Base-by-base conservation (phyloP, 371 early-diverging fungal species). In the Circinella minor region DNA sequence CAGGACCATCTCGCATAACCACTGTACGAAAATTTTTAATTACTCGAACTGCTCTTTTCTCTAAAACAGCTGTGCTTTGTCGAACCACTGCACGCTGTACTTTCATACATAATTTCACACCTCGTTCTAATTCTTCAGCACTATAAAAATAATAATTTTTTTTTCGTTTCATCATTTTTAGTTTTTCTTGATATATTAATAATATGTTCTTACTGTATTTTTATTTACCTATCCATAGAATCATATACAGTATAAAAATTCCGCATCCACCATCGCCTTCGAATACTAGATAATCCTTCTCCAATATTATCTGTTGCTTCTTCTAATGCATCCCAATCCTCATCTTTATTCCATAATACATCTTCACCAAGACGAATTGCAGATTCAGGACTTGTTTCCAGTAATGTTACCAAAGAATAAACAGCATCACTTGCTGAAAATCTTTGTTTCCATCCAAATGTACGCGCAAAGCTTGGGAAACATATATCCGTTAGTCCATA, bases 201-300 rank as follows among this genome's bases (percentile, higher is more conserved):
- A 27, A 27, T 27, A 27, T 27, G 2, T 27, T 27, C 27, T 27
- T 27, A 27, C 2, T 27, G 27, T 27, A 43, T 36, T 55, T 54
- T 57, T 11, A 11, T 1, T 43, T 79, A 82, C 76, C 74, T 79
- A 34, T 86, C 85, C 15, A 95, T 78, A 4, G 97, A 91, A 75
- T 97, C 98, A 70, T 92, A 95, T 1, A 95, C 95, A 1, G 89
- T 83, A 76, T 87, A 96, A 75, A 96, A 96, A 61, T 93, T 93
- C 11, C 76, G 73, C 73, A 92, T 80, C 93, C 94, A 93, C 84
- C 84, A 84, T 7, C 69, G 71, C 36, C 73, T 72, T 37, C 81
- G 72, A 4, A 73, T 74, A 63, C 76, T 73, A 9, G 65, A 68
- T 4, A 75, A 46, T 4, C 67, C 75, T 55, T 74, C 73, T 15